Conservation (phyloP, 1,139 yeast species). For the Nakaseomyces bracarensis region DNA sequence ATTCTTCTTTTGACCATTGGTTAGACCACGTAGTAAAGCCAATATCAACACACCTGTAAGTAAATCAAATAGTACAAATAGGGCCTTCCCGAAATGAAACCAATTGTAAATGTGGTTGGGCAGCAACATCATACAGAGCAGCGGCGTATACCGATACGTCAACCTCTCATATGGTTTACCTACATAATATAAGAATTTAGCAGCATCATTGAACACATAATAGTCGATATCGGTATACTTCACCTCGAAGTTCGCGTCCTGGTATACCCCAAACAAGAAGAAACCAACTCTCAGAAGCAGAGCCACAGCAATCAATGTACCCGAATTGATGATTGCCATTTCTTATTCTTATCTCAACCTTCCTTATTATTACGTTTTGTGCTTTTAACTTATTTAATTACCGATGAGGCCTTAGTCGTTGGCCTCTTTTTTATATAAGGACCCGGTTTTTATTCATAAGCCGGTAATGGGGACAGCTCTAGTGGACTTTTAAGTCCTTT, state of each 20-base stretch:
- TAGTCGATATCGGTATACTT: conserved; percentile 93
- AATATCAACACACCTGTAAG: conserved; percentile 67
- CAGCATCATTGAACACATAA: conserved; percentile 86
- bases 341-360: neutral
- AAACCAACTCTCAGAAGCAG: conserved; percentile 51
- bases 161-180: conserved; percentile 73
- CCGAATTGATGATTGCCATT: conserved; percentile 1
- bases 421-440: no score
- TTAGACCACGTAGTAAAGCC: conserved; percentile 34
- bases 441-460: no score
- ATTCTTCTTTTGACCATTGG: conserved; percentile 33
- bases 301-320: conserved; percentile 22
- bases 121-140: conserved; percentile 70
- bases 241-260: conserved; percentile 70
- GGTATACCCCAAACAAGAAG: conserved; percentile 77
- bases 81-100: conserved; percentile 66
- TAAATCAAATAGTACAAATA: conserved; percentile 72
- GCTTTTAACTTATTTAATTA: no score
- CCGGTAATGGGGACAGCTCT: no score
- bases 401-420: no score
- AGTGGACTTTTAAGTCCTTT: no score
- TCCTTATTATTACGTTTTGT: neutral
- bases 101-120: conserved; percentile 44
- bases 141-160: conserved; percentile 88
- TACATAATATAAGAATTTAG: conserved; percentile 56